These are phyloP conservation scores for Pilasporangium apinafurcum DNA, from an alignment of 352 stramenopile species.

Conservation along the genomic window DNA sequence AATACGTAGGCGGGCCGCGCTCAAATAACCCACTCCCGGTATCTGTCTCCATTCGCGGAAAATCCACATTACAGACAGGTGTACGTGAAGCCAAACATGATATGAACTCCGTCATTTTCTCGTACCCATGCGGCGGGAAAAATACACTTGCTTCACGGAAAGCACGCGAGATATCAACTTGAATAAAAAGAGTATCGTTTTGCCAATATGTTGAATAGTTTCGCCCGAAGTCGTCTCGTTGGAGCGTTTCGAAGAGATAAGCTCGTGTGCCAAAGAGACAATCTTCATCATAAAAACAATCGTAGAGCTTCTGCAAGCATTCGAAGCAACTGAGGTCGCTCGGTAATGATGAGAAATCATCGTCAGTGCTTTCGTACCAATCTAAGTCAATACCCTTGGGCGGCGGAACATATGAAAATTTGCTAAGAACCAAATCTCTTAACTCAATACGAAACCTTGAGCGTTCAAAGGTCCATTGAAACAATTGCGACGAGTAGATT, in stretches of 20 bases:
- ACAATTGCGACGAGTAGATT: neutral
- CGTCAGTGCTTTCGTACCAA: slow-evolving; percentile 18
- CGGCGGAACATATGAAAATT: slow-evolving; percentile 33
- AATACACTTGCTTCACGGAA: slow-evolving; percentile 15
- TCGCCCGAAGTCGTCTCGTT: neutral
- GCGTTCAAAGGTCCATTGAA: neutral
- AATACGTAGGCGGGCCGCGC: neutral
- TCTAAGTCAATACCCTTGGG: slow-evolving; percentile 20
- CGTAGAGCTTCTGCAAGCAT: slow-evolving; percentile 7
- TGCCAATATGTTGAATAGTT: too few relatives aligned
- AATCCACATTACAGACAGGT: slow-evolving; percentile 13
- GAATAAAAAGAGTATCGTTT: too few relatives aligned
- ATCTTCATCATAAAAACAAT: slow-evolving; percentile 21
- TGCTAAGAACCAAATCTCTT: slow-evolving; percentile 20
- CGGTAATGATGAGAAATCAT: slow-evolving; percentile 3
- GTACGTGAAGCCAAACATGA: slow-evolving; percentile 13
- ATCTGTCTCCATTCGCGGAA: neutral
- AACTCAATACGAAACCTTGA: slow-evolving; percentile 7
- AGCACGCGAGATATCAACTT: slow-evolving; percentile 1
- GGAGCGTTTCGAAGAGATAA: slow-evolving; percentile 16
- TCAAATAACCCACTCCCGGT: neutral
- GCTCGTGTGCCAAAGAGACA: slow-evolving; percentile 28
- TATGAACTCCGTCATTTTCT: slow-evolving; percentile 18
- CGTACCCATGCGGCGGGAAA: slow-evolving; percentile 20
- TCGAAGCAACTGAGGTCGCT: slow-evolving; percentile 14